These are phyloP conservation scores for Komagataella pastoris DNA, from an alignment of 805 yeast genomes.

Conservation along the genomic window DNA sequence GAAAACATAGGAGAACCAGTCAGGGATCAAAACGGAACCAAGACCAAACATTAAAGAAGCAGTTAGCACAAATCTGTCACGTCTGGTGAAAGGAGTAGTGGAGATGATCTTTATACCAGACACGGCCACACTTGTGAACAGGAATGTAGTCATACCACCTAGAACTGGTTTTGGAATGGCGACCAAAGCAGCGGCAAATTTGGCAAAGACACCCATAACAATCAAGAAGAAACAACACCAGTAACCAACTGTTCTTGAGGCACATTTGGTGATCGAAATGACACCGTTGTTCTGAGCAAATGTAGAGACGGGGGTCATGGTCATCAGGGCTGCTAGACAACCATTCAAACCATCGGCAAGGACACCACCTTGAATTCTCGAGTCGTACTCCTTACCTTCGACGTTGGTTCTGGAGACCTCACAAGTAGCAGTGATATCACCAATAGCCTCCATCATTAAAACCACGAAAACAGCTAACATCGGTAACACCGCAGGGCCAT, in stretches of 20 bases:
- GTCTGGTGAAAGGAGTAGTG: slow-evolving; percentile 38
- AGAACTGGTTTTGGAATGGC: slow-evolving; percentile 68
- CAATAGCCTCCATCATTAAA: slow-evolving; percentile 86
- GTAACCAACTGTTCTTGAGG: slow-evolving; percentile 59
- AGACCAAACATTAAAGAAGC: slow-evolving; percentile 38
- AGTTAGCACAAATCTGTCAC: slow-evolving; percentile 42
- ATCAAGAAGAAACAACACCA: slow-evolving; percentile 50
- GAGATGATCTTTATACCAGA: slow-evolving; percentile 46
- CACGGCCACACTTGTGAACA: slow-evolving; percentile 43
- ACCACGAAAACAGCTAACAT: slow-evolving; percentile 73
- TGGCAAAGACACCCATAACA: slow-evolving; percentile 79
- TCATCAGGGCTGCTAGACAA: slow-evolving; percentile 59
- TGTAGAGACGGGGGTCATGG: slow-evolving; percentile 81
- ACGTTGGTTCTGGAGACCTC: slow-evolving; percentile 82
- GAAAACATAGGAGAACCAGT: slow-evolving; percentile 36
- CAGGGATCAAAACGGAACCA: slow-evolving; percentile 31
- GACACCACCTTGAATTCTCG: slow-evolving; percentile 87
- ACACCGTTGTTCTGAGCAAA: slow-evolving; percentile 97
- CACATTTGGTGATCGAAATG: slow-evolving; percentile 84
- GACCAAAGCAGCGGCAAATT: slow-evolving; percentile 81
- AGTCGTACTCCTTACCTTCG: slow-evolving; percentile 70
- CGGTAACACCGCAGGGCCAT: slow-evolving; percentile 82
- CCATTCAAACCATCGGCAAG: slow-evolving; percentile 84
- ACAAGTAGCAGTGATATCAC: slow-evolving; percentile 88
- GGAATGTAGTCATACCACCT: slow-evolving; percentile 72